Percentiles rank a stretch among this genome's conserved stretches.
phyloP scores from a whole-genome alignment of 179 eudicot genomes.

The Silene noctiflora region DNA sequence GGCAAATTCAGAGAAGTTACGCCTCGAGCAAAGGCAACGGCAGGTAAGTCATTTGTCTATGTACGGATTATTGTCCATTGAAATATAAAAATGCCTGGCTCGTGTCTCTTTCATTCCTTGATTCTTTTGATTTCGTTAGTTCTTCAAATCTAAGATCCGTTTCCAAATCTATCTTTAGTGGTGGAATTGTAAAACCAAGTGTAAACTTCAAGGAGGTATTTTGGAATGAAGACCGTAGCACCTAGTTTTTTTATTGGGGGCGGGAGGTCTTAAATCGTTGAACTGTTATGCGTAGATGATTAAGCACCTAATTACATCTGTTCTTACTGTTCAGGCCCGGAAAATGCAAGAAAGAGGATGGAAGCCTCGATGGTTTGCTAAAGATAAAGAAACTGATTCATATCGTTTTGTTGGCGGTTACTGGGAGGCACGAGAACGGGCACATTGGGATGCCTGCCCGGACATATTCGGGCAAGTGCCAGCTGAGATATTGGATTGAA shows the following conservation, averaged over 20 bases:
- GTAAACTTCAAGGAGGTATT: not conserved
- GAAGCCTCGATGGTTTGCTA: conserved; percentile 88
- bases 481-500: conserved; percentile 45
- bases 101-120: not conserved
- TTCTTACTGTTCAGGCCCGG: conserved; percentile 50
- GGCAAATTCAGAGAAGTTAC: conserved; percentile 42
- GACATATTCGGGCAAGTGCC: conserved; percentile 84
- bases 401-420: conserved; percentile 75
- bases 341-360: conserved; percentile 94
- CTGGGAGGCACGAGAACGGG: conserved; percentile 82
- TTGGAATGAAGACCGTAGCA: not conserved
- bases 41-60: conserved; percentile 50
- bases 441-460: conserved; percentile 80
- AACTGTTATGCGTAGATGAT: not conserved
- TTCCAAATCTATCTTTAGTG: not conserved
- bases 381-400: conserved; percentile 56
- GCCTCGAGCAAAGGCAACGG: conserved; percentile 54
- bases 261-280: not conserved
- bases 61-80: not conserved
- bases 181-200: not conserved
- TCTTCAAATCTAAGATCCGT: not conserved
- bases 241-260: not conserved
- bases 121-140: not conserved
- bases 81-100: conserved; percentile 4
- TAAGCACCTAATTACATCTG: conserved; percentile 5